Evolutionary conservation across 352 stramenopile genomes (phyloP).

Genomic region (Pythium scleroteichum): DNA sequence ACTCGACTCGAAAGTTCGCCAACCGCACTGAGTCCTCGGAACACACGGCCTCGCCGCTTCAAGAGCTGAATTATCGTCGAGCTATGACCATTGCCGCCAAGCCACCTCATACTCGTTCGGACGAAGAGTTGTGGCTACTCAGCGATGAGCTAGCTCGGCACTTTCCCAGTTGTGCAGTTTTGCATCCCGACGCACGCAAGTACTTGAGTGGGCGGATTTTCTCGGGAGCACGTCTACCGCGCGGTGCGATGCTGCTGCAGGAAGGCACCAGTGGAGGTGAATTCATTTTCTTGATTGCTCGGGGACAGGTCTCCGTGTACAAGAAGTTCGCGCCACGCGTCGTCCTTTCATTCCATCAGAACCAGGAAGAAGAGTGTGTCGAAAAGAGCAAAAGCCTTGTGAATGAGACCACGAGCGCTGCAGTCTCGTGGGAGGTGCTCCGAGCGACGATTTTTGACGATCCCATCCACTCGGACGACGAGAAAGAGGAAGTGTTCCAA

Average conservation of each 20-base stretch:
- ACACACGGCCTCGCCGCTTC: slow-evolving; percentile 9
- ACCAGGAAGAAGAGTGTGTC: not conserved
- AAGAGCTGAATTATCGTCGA: slow-evolving; percentile 22
- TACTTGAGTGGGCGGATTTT: slow-evolving; percentile 38
- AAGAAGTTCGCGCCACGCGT: slow-evolving; percentile 34
- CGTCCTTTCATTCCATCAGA: slow-evolving; percentile 30
- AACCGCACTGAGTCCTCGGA: not conserved
- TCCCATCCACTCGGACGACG: not conserved
- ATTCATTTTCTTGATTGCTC: slow-evolving; percentile 34
- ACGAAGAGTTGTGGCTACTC: slow-evolving; percentile 43
- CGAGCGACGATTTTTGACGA: slow-evolving; percentile 3
- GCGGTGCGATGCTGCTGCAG: slow-evolving; percentile 19
- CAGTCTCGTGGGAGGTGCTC: slow-evolving; percentile 32
- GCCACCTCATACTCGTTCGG: slow-evolving; percentile 23
- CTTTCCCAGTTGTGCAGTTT: slow-evolving; percentile 41
- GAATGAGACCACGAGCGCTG: not conserved
- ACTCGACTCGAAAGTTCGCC: slow-evolving; percentile 12
- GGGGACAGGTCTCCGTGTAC: slow-evolving; percentile 25
- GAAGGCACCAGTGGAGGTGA: slow-evolving; percentile 15
- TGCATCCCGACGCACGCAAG: slow-evolving; percentile 41
- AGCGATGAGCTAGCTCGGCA: slow-evolving; percentile 44
- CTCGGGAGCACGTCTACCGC: slow-evolving; percentile 23
- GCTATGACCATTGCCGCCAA: slow-evolving; percentile 31
- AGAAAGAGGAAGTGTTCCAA: slow-evolving; percentile 14
- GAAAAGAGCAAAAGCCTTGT: not conserved